Evolutionary conservation across 164 flowering plant genomes (phyloP), one percentile per base, ranked within the genome.

Genomic region (Tinospora cordifolia): DNA sequence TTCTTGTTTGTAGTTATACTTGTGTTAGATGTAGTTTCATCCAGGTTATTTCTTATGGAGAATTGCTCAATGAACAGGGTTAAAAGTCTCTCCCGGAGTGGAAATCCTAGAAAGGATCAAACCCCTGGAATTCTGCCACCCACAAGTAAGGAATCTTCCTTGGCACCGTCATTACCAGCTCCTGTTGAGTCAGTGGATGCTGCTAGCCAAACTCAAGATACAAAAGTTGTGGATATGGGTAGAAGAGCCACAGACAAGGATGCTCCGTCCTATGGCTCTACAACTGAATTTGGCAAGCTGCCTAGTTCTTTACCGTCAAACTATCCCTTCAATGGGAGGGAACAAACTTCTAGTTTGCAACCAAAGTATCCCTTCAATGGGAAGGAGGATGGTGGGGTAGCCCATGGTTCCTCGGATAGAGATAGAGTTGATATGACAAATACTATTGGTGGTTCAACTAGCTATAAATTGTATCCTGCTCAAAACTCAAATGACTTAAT

Each of bases 71-170:
- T 77, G 62, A 70, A 71, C 88, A 92, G 98, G 84, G 98, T 92
- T 36, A 92, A 90, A 79, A 90, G 98, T 83, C 88, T 92, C 9
- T 90, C 98, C 54, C 90, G 89, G 84, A 82, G 88, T 83, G 95
- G 96, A 63, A 89, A 86, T 80, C 11, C 84, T 12, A 92, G 80
- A 75, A 92, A 88, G 79, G 98, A 92, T 79, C 87, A 77, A 63
- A 74, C 25, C 44, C 63, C 79, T 40, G 84, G 70, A 76, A 74
- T 85, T 38, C 25, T 84, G 59, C 82, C 82, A 3, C 79, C 79
- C 59, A 38, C 66, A 62, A 79, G 22, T 73, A 91, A 82, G 78
- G 99, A 88, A 67, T 70, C 81, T 69, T 75, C 86, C 34, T 81
- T 88, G 49, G 74, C 75, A 40, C 79, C 87, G 39, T 78, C 88